Conservation (phyloP, 129 eudicot species). For the Flaveria linearis region DNA sequence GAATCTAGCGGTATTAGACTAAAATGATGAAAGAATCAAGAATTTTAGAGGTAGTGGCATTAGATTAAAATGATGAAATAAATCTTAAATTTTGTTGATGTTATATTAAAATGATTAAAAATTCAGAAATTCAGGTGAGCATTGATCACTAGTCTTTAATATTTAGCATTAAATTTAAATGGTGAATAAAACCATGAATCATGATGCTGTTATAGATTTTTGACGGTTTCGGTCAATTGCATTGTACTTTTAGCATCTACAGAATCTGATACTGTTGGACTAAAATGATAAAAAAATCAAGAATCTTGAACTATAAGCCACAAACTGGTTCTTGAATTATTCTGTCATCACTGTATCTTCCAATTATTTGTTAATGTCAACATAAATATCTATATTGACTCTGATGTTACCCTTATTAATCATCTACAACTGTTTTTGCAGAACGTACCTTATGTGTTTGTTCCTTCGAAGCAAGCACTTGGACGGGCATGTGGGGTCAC, state of each 20-base stretch:
- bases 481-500: slow-evolving; percentile 96
- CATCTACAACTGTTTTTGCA: slow-evolving; percentile 24
- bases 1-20: not conserved
- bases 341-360: not conserved
- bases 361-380: not conserved
- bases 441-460: slow-evolving; percentile 91
- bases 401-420: not conserved
- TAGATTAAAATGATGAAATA: not conserved
- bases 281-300: not conserved
- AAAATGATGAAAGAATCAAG: not conserved
- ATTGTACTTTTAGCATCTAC: not conserved
- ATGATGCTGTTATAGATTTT: not conserved
- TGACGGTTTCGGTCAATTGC: not conserved
- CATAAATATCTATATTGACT: not conserved
- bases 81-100: not conserved
- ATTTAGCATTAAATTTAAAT: not conserved
- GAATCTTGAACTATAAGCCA: not conserved
- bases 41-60: not conserved
- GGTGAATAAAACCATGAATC: not conserved
- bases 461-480: slow-evolving; percentile 87
- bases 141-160: not conserved
- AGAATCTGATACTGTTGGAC: not conserved
- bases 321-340: not conserved
- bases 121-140: not conserved
- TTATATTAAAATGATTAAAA: not conserved